Evolutionary conservation across 345 rosid species (phyloP).

Genomic region (Raphanus raphanistrum): DNA sequence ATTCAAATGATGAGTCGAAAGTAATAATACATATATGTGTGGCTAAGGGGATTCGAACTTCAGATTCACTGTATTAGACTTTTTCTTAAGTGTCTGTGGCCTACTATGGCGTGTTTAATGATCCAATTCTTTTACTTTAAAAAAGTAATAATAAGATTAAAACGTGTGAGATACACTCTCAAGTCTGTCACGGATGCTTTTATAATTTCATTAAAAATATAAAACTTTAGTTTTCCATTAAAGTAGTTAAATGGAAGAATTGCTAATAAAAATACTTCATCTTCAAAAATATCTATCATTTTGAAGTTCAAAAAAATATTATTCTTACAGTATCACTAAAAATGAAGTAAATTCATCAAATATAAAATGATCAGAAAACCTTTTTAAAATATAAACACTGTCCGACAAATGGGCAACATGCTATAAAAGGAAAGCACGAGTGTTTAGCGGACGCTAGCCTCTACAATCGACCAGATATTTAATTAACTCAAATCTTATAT

Average conservation of each 20-base stretch:
- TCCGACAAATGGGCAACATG: slow-evolving; percentile 23
- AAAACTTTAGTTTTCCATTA: no score
- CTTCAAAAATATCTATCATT: background rate
- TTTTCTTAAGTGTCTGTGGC: no score
- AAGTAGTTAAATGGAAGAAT: background rate
- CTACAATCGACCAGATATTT: slow-evolving; percentile 11
- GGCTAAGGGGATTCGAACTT: no score
- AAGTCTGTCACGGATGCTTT: no score
- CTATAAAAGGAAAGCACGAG: slow-evolving; percentile 39
- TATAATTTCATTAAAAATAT: no score
- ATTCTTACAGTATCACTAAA: background rate
- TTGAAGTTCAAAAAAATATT: background rate
- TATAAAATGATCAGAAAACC: background rate
- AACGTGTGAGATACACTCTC: no score
- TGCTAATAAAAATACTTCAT: background rate
- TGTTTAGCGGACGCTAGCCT: slow-evolving; percentile 36
- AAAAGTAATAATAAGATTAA: no score
- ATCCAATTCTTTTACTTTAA: no score
- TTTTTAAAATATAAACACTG: slow-evolving; percentile 2
- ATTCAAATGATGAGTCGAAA: no score
- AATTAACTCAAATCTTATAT: background rate
- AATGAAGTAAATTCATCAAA: background rate
- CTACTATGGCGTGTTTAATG: no score
- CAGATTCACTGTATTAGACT: no score
- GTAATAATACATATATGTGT: no score